Base-by-base conservation (phyloP, 202 grass and related monocot species). In the Bolboschoenoplectus hybrid region DNA sequence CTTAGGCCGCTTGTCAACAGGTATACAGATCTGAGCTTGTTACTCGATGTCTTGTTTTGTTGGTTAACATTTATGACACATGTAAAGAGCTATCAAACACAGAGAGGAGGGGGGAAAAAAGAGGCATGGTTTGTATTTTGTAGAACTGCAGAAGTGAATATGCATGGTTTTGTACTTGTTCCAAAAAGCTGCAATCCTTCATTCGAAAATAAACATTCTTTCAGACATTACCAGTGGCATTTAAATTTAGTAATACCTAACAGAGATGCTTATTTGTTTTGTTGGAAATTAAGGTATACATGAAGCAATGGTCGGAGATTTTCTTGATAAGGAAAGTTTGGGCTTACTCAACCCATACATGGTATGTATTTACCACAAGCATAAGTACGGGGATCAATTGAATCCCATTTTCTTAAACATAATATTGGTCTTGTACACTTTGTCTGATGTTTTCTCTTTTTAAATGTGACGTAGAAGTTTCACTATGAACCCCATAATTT, bases 281-380 rank as follows among this genome's bases (percentile, higher is more conserved):
- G 66, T 90, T 88, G 86, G 72, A 85, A 3, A 60, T 94, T 83
- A 91, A 97, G 95, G 96, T 88, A 95, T 98, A 85, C 82, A 91
- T 67, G 93, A 98, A 89, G 96, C 96, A 81, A 78, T 98, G 64
- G 83, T 66, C 72, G 90, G 85, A 84, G 89, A 92, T 91, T 91
- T 95, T 19, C 80, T 98, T 49, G 96, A 98, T 81, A 74, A 85
- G 4, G 69, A 84, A 75, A 91, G 89, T 89, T 81, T 98, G 86
- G 69, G 75, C 70, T 84, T 98, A 80, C 49, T 95, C 51, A 98
- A 95, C 71, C 93, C 96, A 80, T 98, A 98, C 61, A 94, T 98
- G 96, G 95, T 97, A 87, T 44, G 91, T 87, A 86, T 65, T 3
- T 12, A 10, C 51, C 0, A 32, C 70, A 32, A 9, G 44, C 43